Evolutionary conservation across 2,329 filamentous ascomycete genomes (phyloP).

Genomic region (Fusarium albosuccineum): DNA sequence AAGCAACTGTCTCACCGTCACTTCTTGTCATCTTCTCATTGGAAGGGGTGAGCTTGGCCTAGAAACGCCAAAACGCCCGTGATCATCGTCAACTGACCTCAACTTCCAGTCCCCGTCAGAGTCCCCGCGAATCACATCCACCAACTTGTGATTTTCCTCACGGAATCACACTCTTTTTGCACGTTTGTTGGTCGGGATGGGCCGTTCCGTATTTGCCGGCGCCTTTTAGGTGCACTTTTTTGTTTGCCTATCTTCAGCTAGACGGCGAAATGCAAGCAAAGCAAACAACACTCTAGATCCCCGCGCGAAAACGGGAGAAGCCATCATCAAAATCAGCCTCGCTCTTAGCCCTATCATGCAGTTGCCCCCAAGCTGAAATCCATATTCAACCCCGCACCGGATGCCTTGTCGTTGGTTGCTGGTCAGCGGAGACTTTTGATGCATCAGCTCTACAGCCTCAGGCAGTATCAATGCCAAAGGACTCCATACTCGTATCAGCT

Average conservation of each 20-base stretch:
- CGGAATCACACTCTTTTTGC: not conserved
- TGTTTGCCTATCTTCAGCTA: not conserved
- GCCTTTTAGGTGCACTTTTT: constrained; percentile 14
- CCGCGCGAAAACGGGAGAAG: constrained; percentile 1
- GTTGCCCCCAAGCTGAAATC: not conserved
- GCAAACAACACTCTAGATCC: not conserved
- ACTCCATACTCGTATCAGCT: no score
- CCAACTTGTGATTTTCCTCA: constrained; percentile 11
- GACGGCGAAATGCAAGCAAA: not conserved
- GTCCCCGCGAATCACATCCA: constrained; percentile 32
- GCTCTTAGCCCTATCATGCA: constrained; percentile 17
- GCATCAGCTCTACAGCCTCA: not conserved
- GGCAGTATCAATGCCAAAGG: not conserved
- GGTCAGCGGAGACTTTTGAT: not conserved
- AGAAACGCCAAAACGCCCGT: constrained; percentile 18
- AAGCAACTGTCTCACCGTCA: constrained; percentile 20
- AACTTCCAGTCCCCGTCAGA: constrained; percentile 3
- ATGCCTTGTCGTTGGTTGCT: constrained; percentile 8
- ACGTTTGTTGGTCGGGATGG: constrained; percentile 35
- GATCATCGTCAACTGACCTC: constrained; percentile 37
- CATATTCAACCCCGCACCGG: constrained; percentile 3
- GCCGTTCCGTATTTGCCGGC: constrained; percentile 32
- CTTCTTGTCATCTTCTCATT: constrained; percentile 8
- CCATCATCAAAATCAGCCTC: constrained; percentile 31
- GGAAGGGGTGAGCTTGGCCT: constrained; percentile 25